Evolutionary conservation across 2,329 filamentous ascomycete genomes (phyloP).

Genomic region (Thelonectria blattea): DNA sequence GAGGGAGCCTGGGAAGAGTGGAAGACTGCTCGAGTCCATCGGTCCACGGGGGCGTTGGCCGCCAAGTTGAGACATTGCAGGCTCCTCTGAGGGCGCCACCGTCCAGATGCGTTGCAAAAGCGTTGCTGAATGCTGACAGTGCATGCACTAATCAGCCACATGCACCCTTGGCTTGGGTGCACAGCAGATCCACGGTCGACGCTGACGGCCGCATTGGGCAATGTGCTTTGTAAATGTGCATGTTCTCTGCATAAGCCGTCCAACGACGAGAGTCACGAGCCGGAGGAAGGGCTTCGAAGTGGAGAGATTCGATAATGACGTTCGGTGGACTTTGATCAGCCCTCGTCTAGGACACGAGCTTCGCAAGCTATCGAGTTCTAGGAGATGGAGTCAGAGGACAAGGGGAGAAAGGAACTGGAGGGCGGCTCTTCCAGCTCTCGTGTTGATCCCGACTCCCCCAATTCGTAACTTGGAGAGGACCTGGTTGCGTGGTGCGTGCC

Average conservation of each 20-base stretch:
- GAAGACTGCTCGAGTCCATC: conserved; percentile 10
- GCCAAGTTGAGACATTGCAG: conserved; percentile 27
- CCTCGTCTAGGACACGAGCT: conserved; percentile 18
- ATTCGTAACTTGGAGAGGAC: neutral
- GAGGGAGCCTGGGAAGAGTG: conserved; percentile 16
- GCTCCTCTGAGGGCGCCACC: conserved; percentile 17
- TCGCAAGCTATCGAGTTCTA: neutral
- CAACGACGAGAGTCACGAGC: conserved; percentile 2
- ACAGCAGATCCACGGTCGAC: conserved; percentile 1
- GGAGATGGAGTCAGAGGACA: neutral
- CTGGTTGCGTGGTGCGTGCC: neutral
- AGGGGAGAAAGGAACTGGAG: neutral
- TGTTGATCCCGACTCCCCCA: neutral
- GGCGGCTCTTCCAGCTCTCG: neutral
- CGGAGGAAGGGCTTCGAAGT: neutral
- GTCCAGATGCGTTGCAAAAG: conserved; percentile 23
- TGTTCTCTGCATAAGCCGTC: conserved; percentile 10
- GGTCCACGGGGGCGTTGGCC: conserved; percentile 15
- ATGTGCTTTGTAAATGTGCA: conserved; percentile 8
- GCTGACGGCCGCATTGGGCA: conserved; percentile 7
- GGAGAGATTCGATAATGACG: conserved; percentile 14
- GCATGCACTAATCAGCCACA: conserved; percentile 7
- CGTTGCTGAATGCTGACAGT: conserved; percentile 12
- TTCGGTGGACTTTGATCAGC: conserved; percentile 9
- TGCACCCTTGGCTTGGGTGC: conserved; percentile 4